Base-by-base conservation (phyloP, 2,329 filamentous ascomycete species). In the Thermoascus crustaceus region DNA sequence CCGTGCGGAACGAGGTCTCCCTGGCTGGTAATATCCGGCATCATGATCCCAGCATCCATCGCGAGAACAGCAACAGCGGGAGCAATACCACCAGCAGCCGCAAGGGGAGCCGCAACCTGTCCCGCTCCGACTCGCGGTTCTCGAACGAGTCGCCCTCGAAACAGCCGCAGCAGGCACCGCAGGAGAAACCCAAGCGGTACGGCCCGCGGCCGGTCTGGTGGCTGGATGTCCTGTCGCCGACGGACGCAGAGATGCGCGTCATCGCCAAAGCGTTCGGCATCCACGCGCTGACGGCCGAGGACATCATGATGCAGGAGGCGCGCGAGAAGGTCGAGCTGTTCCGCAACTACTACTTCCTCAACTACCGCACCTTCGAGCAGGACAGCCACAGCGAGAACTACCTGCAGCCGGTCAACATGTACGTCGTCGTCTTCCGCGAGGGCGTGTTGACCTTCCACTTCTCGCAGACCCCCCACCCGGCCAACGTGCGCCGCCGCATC, bases 241-340 rank as follows among this genome's bases (percentile, higher is more conserved):
- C 88, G 0, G 88, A 96, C 53, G 78, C 80, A 0, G 91, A 98
- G 63, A 96, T 98, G 91, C 89, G 88, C 56, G 78, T 91, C 6
- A 73, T 98, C 25, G 80, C 85, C 19, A 94, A 93, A 54, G 76
- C 91, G 0, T 98, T 98, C 55, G 86, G 87, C 10, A 95, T 98
- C 41, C 91, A 98, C 63, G 88, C 91, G 0, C 67, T 98, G 39
- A 98, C 91, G 0, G 82, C 86, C 2, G 91, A 98, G 60, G 91
- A 98, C 56, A 95, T 98, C 50, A 82, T 96, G 74, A 81, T 95
- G 68, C 86, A 96, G 58, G 91, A 98, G 66, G 85, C 88, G 25
- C 88, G 91, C 14, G 91, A 98, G 56, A 98, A 98, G 64, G 91
- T 98, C 1, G 91, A 98, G 59, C 72, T 98, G 1, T 98, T 98